A percentile compares a stretch with the other conserved stretches of the same genome.
Conservation (phyloP, 257 asterid genomes). For the Avicennia marina region DNA sequence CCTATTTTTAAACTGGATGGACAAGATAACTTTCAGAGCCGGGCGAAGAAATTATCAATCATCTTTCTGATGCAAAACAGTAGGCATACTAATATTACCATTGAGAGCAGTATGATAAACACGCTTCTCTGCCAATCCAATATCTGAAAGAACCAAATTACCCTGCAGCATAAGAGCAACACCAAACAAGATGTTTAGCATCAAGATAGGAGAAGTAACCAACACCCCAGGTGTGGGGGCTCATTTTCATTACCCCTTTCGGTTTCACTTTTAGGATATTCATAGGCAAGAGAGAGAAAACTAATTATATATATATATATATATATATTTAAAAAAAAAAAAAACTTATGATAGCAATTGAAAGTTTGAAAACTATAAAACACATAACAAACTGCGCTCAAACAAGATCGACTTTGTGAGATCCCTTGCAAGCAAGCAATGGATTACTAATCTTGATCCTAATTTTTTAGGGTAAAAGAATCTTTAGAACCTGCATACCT, state of each 20-base stretch:
- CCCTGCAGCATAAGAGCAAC: slow-evolving; percentile 57
- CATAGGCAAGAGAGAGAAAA: not conserved
- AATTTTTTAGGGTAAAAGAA: too few species aligned
- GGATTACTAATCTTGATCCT: too few species aligned
- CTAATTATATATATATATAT: not conserved
- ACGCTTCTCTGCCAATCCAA: slow-evolving; percentile 93
- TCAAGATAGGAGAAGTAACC: slow-evolving; percentile 9
- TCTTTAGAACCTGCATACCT: slow-evolving; percentile 48
- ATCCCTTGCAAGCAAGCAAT: too few species aligned
- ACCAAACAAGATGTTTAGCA: slow-evolving; percentile 20
- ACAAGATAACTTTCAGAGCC: slow-evolving; percentile 41
- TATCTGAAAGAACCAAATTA: slow-evolving; percentile 59
- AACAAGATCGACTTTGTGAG: not conserved
- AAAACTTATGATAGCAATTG: too few species aligned
- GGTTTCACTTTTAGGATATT: not conserved
- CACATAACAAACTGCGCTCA: not conserved
- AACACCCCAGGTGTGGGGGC: not conserved
- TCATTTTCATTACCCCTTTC: not conserved
- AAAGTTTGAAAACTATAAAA: slow-evolving; percentile 13
- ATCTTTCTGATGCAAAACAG: slow-evolving; percentile 87
- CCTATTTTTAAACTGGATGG: slow-evolving; percentile 24
- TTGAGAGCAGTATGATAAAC: slow-evolving; percentile 89
- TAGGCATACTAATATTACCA: slow-evolving; percentile 77
- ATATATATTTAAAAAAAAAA: too few species aligned
- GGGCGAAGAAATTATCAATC: slow-evolving; percentile 63